A percentile compares a stretch with the other conserved stretches of the same genome.
These are phyloP conservation scores for Yarrowia alimentaria DNA, from an alignment of 805 yeast genomes.

Conservation along the genomic window DNA sequence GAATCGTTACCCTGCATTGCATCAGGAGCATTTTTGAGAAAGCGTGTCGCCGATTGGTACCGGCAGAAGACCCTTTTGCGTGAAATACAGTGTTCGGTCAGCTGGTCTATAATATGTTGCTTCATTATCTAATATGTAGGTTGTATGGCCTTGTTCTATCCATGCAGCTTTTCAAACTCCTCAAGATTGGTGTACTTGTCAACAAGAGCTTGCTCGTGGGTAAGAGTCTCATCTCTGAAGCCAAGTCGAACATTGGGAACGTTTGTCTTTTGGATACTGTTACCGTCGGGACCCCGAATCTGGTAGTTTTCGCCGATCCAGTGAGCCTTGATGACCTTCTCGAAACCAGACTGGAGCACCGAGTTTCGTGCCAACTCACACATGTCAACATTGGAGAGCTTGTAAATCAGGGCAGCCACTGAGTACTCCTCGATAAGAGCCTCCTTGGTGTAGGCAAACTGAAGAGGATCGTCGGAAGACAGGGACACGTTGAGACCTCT, in stretches of 20 bases:
- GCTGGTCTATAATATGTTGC: too few species aligned
- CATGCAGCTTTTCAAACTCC: slow-evolving; percentile 19
- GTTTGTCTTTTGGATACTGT: slow-evolving; percentile 89
- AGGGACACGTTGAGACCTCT: slow-evolving; percentile 92
- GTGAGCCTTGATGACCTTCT: slow-evolving; percentile 75
- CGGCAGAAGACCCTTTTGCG: too few species aligned
- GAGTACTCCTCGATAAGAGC: slow-evolving; percentile 97
- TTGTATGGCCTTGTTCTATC: too few species aligned
- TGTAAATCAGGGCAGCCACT: slow-evolving; percentile 97
- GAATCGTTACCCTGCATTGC: too few species aligned
- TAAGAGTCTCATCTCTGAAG: slow-evolving; percentile 82
- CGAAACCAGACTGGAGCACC: slow-evolving; percentile 93
- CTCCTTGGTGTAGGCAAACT: slow-evolving; percentile 94
- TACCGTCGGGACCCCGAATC: slow-evolving; percentile 66
- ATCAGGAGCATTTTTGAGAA: too few species aligned
- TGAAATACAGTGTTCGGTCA: too few species aligned
- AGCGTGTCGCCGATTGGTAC: too few species aligned
- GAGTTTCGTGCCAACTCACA: slow-evolving; percentile 94
- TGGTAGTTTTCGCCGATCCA: slow-evolving; percentile 75
- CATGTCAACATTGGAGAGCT: slow-evolving; percentile 92
- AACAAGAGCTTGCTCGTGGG: slow-evolving; percentile 55
- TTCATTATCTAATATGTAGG: too few species aligned
- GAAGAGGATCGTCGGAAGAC: slow-evolving; percentile 97
- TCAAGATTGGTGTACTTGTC: slow-evolving; percentile 35
- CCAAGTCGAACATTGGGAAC: slow-evolving; percentile 87